phyloP scores from a whole-genome alignment of 768 basidiomycete species.

The Tylopilus sp. region DNA sequence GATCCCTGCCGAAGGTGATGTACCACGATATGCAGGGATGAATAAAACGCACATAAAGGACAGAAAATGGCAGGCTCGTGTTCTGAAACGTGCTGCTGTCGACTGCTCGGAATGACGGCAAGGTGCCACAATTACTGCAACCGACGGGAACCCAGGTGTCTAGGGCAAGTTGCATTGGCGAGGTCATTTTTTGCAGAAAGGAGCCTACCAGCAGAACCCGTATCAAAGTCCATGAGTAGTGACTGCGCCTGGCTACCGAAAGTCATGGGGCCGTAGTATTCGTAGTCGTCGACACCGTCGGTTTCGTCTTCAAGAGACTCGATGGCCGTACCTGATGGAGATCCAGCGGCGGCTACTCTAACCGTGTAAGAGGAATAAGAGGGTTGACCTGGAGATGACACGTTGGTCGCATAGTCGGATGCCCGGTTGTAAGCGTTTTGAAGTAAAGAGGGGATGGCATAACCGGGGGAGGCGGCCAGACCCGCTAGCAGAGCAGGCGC shows the following conservation, averaged over 20 bases:
- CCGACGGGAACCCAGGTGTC: constrained; percentile 57
- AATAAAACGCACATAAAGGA: constrained; percentile 41
- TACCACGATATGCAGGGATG: constrained; percentile 7
- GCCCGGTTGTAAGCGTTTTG: constrained; percentile 15
- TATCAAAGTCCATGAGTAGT: constrained; percentile 61
- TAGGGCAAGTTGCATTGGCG: constrained; percentile 17
- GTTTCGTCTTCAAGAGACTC: constrained; percentile 39
- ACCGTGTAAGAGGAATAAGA: not conserved
- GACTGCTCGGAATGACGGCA: constrained; percentile 34
- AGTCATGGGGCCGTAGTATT: constrained; percentile 43
- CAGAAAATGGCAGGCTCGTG: constrained; percentile 31
- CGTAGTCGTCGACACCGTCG: constrained; percentile 37
- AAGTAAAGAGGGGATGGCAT: constrained; percentile 12
- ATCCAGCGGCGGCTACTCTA: not conserved
- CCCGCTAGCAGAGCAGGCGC: constrained; percentile 15
- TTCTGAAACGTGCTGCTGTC: constrained; percentile 42
- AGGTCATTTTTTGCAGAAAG: not conserved
- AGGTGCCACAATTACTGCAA: constrained; percentile 39
- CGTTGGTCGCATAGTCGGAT: constrained; percentile 18
- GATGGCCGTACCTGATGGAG: not conserved
- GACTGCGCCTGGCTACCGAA: constrained; percentile 56
- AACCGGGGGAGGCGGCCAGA: constrained; percentile 2
- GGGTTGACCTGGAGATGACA: not conserved
- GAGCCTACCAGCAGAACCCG: constrained; percentile 43
- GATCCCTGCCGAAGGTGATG: constrained; percentile 39